These are phyloP conservation scores for Oryza meyeriana DNA, from an alignment of 176 grass and related monocot species.

Conservation along the genomic window DNA sequence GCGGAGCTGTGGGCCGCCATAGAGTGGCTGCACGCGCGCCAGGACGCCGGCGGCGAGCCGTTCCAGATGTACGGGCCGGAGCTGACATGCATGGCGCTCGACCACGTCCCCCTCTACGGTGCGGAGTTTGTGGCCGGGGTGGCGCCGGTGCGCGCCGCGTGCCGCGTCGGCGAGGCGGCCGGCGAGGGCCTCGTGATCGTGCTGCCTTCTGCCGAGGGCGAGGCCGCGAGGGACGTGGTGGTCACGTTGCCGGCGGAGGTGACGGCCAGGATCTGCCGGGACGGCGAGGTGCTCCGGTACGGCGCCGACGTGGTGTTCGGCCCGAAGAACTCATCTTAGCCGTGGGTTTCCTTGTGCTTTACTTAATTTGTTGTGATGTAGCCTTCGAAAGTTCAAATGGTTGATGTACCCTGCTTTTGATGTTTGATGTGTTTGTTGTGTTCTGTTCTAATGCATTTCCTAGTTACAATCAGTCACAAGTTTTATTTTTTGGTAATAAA, in stretches of 20 bases:
- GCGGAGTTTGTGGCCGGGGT: constrained; percentile 46
- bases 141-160: constrained; percentile 45
- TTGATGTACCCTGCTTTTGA: background rate
- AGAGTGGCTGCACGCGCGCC: constrained; percentile 61
- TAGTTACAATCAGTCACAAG: background rate
- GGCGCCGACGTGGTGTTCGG: constrained; percentile 50
- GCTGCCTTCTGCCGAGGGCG: constrained; percentile 39
- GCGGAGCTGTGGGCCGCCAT: constrained; percentile 59
- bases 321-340: background rate
- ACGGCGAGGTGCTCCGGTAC: constrained; percentile 56
- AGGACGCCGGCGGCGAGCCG: constrained; percentile 14
- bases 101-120: constrained; percentile 55
- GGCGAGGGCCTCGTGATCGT: constrained; percentile 75
- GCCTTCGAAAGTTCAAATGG: background rate
- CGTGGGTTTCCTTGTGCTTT: background rate
- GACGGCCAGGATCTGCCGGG: constrained; percentile 45
- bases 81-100: constrained; percentile 75
- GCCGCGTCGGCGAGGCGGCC: constrained; percentile 34
- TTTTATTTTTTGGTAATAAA: background rate
- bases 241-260: constrained; percentile 61
- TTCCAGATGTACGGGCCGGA: constrained; percentile 93
- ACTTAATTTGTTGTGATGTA: background rate
- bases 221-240: constrained; percentile 54
- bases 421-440: background rate
- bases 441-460: background rate